Conservation (phyloP, 148 eudicot species). For the Chenopodium album region DNA sequence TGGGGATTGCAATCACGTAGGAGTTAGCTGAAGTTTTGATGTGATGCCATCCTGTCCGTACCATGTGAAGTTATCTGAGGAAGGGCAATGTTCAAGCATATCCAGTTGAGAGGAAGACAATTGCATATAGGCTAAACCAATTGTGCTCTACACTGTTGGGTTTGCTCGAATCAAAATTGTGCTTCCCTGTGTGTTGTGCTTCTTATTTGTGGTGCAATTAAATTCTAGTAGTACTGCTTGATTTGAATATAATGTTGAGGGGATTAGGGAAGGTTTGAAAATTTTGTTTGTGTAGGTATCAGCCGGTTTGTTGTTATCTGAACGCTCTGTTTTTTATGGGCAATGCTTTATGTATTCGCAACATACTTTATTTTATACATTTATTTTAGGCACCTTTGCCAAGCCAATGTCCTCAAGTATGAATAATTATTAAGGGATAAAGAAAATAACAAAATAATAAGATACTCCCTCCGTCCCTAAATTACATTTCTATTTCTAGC, state of each 20-base stretch:
- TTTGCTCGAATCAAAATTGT: background rate
- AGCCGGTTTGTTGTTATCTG: background rate
- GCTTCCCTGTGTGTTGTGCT: background rate
- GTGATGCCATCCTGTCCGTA: conserved; percentile 16
- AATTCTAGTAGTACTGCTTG: background rate
- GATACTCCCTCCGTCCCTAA: no score
- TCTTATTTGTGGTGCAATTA: background rate
- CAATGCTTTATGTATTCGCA: background rate
- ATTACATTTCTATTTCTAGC: no score
- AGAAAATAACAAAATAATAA: no score
- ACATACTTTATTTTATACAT: background rate
- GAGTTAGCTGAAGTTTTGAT: background rate
- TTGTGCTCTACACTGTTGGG: background rate
- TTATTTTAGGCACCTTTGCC: no score
- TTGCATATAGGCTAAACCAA: background rate
- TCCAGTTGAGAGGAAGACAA: background rate
- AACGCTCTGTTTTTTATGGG: background rate
- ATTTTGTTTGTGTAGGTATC: background rate
- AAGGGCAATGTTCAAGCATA: conserved; percentile 14
- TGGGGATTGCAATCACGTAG: background rate
- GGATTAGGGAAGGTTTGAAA: background rate
- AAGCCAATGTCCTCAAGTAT: no score
- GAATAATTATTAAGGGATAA: no score
- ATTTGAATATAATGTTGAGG: conserved; percentile 10
- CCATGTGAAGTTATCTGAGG: background rate